These are phyloP conservation scores for Microcyclospora pomicola DNA, from an alignment of 2,329 filamentous ascomycete species.

Conservation along the genomic window DNA sequence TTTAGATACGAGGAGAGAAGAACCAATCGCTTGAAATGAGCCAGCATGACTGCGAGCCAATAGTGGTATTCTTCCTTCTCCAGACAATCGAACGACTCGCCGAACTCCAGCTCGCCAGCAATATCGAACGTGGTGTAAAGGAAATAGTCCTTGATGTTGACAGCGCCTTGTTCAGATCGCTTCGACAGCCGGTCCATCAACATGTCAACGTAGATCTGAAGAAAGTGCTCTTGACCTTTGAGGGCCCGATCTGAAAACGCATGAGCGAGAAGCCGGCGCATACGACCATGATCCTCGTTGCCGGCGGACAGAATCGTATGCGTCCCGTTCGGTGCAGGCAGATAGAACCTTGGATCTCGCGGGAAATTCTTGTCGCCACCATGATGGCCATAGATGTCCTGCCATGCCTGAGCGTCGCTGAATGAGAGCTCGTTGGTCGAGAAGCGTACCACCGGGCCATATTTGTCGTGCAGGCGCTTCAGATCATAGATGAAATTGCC, in stretches of 20 bases:
- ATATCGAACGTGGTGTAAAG: constrained; percentile 15
- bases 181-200: constrained; percentile 24
- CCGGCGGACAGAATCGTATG: constrained; percentile 21
- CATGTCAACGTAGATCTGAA: constrained; percentile 28
- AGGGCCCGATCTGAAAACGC: constrained; percentile 32
- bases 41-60: not conserved
- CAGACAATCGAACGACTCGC: constrained; percentile 3
- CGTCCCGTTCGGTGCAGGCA: constrained; percentile 18
- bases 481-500: not conserved
- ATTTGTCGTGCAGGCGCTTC: constrained; percentile 20
- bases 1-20: not conserved
- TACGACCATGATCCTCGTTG: constrained; percentile 26
- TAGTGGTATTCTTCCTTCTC: not conserved
- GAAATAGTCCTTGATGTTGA: constrained; percentile 13
- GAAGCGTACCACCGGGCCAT: constrained; percentile 29
- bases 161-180: constrained; percentile 9
- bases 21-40: constrained; percentile 1
- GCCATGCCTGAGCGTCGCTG: constrained; percentile 25
- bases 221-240: constrained; percentile 26
- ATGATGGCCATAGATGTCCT: constrained; percentile 25
- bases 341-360: constrained; percentile 21
- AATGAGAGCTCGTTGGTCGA: constrained; percentile 35
- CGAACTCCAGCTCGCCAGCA: constrained; percentile 2
- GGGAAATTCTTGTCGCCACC: not conserved
- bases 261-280: constrained; percentile 26